These are phyloP conservation scores for Neonectria neomacrospora DNA, from an alignment of 2,329 filamentous ascomycete genomes.

Conservation along the genomic window DNA sequence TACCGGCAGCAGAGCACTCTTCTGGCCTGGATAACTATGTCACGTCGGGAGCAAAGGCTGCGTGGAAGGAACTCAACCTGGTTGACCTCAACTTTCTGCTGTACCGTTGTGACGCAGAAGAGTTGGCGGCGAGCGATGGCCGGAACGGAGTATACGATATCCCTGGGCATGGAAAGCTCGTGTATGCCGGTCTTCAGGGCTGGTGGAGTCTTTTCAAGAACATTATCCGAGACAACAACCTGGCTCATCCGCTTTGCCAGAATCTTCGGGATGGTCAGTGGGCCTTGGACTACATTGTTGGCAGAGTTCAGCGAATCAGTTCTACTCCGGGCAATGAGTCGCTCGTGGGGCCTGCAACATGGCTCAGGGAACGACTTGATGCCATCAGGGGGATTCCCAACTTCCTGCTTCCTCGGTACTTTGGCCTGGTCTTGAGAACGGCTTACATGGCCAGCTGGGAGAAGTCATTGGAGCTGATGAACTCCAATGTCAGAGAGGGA, in stretches of 20 bases:
- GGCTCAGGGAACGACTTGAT: conserved; percentile 87
- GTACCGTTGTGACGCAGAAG: conserved; percentile 92
- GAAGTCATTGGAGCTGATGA: conserved; percentile 82
- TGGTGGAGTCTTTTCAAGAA: conserved; percentile 95
- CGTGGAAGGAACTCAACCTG: conserved; percentile 79
- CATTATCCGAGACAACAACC: conserved; percentile 87
- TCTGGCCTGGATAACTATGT: conserved; percentile 87
- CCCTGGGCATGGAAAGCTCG: conserved; percentile 83
- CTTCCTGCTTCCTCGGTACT: conserved; percentile 93
- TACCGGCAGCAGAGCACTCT: conserved; percentile 86
- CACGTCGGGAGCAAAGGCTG: conserved; percentile 80
- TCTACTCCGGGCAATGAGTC: conserved; percentile 69
- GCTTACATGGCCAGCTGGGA: conserved; percentile 88
- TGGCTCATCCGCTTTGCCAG: conserved; percentile 92
- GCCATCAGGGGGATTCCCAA: conserved; percentile 86
- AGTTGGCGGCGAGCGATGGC: conserved; percentile 79
- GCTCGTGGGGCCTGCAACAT: conserved; percentile 74
- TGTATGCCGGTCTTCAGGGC: conserved; percentile 97
- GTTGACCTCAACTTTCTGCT: conserved; percentile 91
- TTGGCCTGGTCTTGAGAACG: conserved; percentile 87
- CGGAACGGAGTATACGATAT: conserved; percentile 90
- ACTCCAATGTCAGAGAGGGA: conserved; percentile 78
- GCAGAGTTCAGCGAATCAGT: conserved; percentile 78
- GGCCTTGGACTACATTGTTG: conserved; percentile 89
- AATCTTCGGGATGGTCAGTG: conserved; percentile 92